Conservation (phyloP, 441 rosid species). For the Gossypium trilobum region DNA sequence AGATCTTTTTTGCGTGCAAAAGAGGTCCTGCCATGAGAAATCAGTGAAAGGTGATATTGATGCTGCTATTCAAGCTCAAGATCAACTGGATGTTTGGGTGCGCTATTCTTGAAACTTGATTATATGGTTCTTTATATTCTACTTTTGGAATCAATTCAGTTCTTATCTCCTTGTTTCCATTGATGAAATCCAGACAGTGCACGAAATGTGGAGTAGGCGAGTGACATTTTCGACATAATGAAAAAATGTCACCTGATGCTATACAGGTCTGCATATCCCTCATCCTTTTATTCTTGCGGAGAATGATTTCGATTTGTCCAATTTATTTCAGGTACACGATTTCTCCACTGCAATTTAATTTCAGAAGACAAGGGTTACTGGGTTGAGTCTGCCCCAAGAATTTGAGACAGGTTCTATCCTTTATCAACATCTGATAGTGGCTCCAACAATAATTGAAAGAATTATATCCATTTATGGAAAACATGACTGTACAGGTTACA, state of each 20-base stretch:
- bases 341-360: neutral
- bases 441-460: conserved; percentile 1
- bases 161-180: neutral
- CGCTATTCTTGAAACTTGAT: neutral
- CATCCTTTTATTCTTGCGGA: neutral
- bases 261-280: neutral
- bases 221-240: neutral
- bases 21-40: neutral
- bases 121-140: neutral
- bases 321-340: neutral
- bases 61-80: neutral
- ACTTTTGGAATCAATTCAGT: neutral
- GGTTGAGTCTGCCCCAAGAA: neutral
- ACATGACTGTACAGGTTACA: neutral
- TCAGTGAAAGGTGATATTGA: neutral
- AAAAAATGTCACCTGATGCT: neutral
- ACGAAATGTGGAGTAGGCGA: neutral
- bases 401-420: neutral
- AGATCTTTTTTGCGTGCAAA: neutral
- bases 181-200: neutral
- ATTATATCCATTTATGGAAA: neutral
- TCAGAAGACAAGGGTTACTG: neutral
- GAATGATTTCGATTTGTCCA: neutral
- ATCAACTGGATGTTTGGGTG: neutral
- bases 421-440: neutral